Base-by-base conservation (phyloP, 768 basidiomycete genomes). In the Clavulina sp. region DNA sequence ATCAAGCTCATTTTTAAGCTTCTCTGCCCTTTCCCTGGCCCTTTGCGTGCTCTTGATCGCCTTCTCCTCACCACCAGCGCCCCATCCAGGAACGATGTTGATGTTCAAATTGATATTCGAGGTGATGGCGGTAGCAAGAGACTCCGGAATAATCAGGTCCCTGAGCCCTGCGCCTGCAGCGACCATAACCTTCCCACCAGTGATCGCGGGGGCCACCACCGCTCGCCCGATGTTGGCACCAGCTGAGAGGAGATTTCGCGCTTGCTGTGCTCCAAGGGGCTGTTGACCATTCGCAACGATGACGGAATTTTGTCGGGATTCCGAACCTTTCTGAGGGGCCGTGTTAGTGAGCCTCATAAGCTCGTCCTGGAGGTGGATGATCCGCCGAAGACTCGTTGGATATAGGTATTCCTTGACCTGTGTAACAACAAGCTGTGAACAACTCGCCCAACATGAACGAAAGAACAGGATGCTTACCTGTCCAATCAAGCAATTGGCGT, bases 401-500 rank as follows among this genome's bases (percentile, higher is more conserved):
- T 92, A 82, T 13, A 96, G 70, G 66, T 84, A 88, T 57, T 95
- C 91, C 63, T 88, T 97, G 23, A 81, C 87, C 93, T 97, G 59
- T 24, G 40, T 28, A 18, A 50, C 51, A 51, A 41, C 41, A 50
- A n/a, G 28, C 28, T 7, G 48, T 46, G 13, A 46, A 24, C 26
- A 16, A 46, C 21, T 26, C 38, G 7, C 7, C 16, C 32, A 30
- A 49, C 28, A 28, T 7, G 24, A 33, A 49, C 48, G 31, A 13
- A 9, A 7, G 34, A n/a, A n/a, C 34, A 38, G 19, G 7, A 49
- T 6, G 68, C 87, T 62, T 60, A 96, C 95, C 74, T 95, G 70
- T 26, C 81, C 78, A 63, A 99, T 91, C 50, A 97, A 70, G 68
- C 95, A 97, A 63, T 99, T 93, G 4, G 89, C 89, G 66, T 97